Evolutionary conservation across 441 rosid genomes (phyloP).

Genomic region (Omphalea diandra): DNA sequence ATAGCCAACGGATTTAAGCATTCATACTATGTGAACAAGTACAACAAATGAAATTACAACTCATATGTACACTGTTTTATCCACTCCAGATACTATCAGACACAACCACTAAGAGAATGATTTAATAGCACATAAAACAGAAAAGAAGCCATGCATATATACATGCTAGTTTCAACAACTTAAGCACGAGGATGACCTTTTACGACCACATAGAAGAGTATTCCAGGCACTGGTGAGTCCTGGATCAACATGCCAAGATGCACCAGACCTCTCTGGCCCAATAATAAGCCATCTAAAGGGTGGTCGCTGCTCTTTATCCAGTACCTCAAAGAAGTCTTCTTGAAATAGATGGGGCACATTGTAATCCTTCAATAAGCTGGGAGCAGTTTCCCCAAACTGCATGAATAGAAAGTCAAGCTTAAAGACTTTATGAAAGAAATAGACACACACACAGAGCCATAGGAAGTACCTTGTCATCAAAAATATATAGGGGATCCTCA

Average conservation of each 20-base stretch:
- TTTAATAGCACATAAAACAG: background rate
- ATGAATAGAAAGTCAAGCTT: conserved; percentile 20
- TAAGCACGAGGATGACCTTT: conserved; percentile 61
- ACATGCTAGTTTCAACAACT: conserved; percentile 14
- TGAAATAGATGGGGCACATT: conserved; percentile 76
- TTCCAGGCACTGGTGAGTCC: conserved; percentile 99
- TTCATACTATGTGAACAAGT: background rate
- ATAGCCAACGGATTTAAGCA: background rate
- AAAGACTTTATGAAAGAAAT: background rate
- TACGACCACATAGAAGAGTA: conserved; percentile 88
- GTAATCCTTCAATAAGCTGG: conserved; percentile 76
- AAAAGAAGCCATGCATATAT: background rate
- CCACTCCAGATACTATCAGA: background rate
- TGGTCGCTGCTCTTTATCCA: conserved; percentile 75
- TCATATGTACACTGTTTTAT: background rate
- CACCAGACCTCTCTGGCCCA: conserved; percentile 99
- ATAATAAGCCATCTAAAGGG: conserved; percentile 92
- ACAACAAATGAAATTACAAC: background rate
- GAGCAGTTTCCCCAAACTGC: conserved; percentile 90
- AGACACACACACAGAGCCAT: background rate
- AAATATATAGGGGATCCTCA: conserved; percentile 95
- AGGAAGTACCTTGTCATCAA: conserved; percentile 74
- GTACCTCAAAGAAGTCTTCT: conserved; percentile 85
- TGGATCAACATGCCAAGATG: conserved; percentile 99
- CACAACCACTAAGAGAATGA: background rate